Conservation (phyloP, 2,329 filamentous ascomycete genomes). For the Sporothrix inflata region DNA sequence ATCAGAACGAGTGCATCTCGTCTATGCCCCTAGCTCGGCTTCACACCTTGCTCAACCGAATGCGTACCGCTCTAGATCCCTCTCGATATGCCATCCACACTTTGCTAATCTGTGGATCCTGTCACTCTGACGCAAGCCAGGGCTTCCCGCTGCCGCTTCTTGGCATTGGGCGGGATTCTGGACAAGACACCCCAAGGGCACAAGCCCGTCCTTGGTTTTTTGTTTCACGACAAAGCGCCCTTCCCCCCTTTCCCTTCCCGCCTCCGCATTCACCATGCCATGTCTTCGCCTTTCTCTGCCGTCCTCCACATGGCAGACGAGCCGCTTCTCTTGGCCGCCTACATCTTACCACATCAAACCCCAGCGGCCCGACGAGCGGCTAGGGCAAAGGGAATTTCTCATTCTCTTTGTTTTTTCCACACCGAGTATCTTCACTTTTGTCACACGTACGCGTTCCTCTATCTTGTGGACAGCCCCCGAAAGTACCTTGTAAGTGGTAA, state of each 20-base stretch:
- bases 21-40: slow-evolving; percentile 18
- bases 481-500: background rate
- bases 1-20: background rate
- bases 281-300: background rate
- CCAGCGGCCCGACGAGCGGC: background rate
- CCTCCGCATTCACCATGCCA: slow-evolving; percentile 20
- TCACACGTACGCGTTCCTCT: background rate
- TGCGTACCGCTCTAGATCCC: slow-evolving; percentile 19
- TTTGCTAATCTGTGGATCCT: slow-evolving; percentile 26
- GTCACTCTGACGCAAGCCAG: slow-evolving; percentile 25
- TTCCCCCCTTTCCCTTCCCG: background rate
- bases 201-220: background rate
- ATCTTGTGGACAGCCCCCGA: background rate
- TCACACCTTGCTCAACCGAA: slow-evolving; percentile 24
- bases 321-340: background rate
- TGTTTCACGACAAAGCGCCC: background rate
- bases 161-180: slow-evolving; percentile 8
- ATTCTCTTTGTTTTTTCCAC: background rate
- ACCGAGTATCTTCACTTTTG: background rate
- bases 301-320: slow-evolving; percentile 20
- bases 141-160: slow-evolving; percentile 18
- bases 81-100: slow-evolving; percentile 24
- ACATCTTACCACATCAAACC: background rate
- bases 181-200: background rate
- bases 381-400: background rate